Percentiles rank a stretch among this genome's conserved stretches.
Evolutionary conservation across 176 grass and related monocot genomes (phyloP).

Genomic region (Triticum turgidum): DNA sequence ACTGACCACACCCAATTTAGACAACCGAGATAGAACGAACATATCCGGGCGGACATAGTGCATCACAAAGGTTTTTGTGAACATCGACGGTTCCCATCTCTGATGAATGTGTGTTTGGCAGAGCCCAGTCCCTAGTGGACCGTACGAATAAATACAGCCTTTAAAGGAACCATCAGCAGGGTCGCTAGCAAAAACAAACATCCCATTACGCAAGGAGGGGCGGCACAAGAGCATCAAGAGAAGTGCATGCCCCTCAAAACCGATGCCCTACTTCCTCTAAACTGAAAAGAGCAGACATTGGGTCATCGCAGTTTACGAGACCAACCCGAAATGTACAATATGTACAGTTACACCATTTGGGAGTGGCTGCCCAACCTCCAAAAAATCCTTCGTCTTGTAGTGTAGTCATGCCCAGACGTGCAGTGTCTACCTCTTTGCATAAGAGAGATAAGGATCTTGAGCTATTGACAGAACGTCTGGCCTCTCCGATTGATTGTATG

Average conservation of each 20-base stretch:
- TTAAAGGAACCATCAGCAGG: neutral
- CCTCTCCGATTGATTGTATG: constrained; percentile 95
- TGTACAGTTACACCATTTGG: constrained; percentile 59
- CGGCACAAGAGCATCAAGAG: constrained; percentile 4
- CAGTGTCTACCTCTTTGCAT: constrained; percentile 73
- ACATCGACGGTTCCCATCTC: neutral
- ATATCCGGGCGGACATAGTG: neutral
- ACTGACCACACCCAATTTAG: neutral
- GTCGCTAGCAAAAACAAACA: neutral
- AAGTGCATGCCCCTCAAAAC: constrained; percentile 22
- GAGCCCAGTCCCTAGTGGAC: neutral
- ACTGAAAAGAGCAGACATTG: constrained; percentile 42
- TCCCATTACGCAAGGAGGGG: neutral
- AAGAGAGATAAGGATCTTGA: constrained; percentile 94
- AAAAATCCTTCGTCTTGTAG: constrained; percentile 17
- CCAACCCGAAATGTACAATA: constrained; percentile 60
- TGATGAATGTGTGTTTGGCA: constrained; percentile 9
- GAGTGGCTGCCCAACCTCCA: neutral
- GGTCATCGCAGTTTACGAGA: constrained; percentile 12
- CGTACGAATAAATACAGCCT: constrained; percentile 18
- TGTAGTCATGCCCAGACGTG: neutral
- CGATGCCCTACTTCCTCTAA: constrained; percentile 12
- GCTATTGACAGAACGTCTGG: constrained; percentile 91
- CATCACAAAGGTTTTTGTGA: neutral
- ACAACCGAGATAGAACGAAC: neutral